These are phyloP conservation scores for Cubamyces sp. DNA, from an alignment of 768 basidiomycete genomes.

Conservation along the genomic window DNA sequence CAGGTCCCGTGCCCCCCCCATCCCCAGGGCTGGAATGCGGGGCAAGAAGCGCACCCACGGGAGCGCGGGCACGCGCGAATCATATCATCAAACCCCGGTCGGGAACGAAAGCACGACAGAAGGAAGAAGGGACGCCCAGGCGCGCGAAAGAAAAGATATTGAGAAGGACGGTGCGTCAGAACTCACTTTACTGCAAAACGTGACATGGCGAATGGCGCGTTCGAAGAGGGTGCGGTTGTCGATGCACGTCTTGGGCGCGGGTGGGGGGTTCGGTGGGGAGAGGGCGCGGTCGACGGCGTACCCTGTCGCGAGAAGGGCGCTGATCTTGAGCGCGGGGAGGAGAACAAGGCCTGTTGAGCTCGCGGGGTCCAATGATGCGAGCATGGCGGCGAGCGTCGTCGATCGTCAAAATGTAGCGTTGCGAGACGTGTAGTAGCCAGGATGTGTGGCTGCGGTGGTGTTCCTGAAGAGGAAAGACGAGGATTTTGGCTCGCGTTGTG, in stretches of 20 bases:
- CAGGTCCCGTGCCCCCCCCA: no score
- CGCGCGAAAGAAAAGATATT: neutral
- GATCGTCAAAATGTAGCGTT: neutral
- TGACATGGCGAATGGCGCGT: conserved; percentile 30
- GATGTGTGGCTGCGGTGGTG: neutral
- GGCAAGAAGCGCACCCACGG: conserved; percentile 5
- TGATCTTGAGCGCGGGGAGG: conserved; percentile 26
- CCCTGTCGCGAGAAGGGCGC: conserved; percentile 27
- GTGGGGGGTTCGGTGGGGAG: conserved; percentile 31
- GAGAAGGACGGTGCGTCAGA: neutral
- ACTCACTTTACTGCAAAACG: conserved; percentile 34
- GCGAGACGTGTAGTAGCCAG: neutral
- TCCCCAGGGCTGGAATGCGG: conserved; percentile 5
- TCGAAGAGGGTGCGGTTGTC: conserved; percentile 31
- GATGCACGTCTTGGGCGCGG: conserved; percentile 27
- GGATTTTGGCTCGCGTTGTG: neutral
- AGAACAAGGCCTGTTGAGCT: neutral
- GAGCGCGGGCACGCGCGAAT: neutral
- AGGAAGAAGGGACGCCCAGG: neutral
- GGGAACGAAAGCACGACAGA: neutral
- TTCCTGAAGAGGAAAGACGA: neutral
- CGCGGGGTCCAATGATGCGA: neutral
- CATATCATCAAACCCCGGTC: no score
- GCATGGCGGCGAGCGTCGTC: conserved; percentile 2
- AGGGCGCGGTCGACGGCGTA: conserved; percentile 30